A percentile compares a stretch with the other conserved stretches of the same genome.
These are phyloP conservation scores for Pulveroboletus sp. DNA, from an alignment of 768 basidiomycete species.

Conservation along the genomic window DNA sequence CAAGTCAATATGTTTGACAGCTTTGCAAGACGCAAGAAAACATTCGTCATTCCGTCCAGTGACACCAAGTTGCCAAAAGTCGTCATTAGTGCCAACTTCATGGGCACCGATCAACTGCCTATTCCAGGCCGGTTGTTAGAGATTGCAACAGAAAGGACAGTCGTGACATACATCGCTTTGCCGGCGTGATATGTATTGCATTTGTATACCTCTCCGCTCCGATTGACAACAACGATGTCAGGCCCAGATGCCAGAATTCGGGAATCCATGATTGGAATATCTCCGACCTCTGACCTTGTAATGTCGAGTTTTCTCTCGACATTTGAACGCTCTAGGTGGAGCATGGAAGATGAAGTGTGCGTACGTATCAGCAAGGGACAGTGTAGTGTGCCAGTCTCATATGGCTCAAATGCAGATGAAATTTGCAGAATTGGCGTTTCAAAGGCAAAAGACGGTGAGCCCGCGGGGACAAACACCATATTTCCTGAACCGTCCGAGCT, in stretches of 20 bases:
- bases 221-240: constrained; percentile 45
- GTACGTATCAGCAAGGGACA: constrained; percentile 42
- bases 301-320: constrained; percentile 37
- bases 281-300: constrained; percentile 38
- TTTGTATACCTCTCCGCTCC: constrained; percentile 48
- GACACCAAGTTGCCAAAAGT: constrained; percentile 52
- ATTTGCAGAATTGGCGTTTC: constrained; percentile 70
- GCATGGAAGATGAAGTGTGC: constrained; percentile 40
- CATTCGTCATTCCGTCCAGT: constrained; percentile 35
- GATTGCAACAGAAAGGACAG: neutral
- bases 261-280: constrained; percentile 45
- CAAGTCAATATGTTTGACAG: constrained; percentile 47
- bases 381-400: constrained; percentile 11
- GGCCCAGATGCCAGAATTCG: constrained; percentile 33
- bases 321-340: constrained; percentile 27
- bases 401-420: constrained; percentile 28
- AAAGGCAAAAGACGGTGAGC: constrained; percentile 44
- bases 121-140: neutral
- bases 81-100: constrained; percentile 19
- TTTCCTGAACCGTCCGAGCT: constrained; percentile 14
- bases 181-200: constrained; percentile 37
- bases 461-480: constrained; percentile 32
- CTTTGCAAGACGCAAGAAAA: constrained; percentile 45
- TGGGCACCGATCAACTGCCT: constrained; percentile 21
- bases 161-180: constrained; percentile 39